Percentiles rank a stretch among this genome's conserved stretches.
Conservation (phyloP, 331 rosid genomes). For the Acacia concinna region DNA sequence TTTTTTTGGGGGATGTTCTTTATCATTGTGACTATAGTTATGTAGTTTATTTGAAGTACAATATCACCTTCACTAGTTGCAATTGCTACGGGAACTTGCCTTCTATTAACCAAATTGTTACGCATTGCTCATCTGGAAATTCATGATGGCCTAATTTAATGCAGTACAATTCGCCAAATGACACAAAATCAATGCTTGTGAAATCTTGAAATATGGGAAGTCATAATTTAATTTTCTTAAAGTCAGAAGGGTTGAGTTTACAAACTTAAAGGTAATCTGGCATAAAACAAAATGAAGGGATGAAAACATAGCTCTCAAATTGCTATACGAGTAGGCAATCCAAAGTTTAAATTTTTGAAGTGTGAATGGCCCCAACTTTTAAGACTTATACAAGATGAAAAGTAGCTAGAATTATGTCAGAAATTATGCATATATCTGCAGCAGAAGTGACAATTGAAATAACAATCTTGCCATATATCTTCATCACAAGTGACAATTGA, state of each 20-base stretch:
- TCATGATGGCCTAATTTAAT: background rate
- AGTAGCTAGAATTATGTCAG: background rate
- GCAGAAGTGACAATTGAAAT: background rate
- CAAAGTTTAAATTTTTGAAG: background rate
- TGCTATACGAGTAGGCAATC: background rate
- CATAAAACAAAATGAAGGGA: background rate
- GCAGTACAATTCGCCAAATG: background rate
- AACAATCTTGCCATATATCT: background rate
- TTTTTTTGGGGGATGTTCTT: background rate
- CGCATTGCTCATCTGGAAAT: background rate
- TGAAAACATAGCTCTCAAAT: background rate
- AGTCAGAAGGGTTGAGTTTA: background rate
- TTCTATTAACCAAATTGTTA: background rate
- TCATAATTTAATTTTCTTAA: background rate
- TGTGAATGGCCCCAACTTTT: background rate
- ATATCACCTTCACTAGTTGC: background rate
- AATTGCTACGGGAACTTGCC: background rate
- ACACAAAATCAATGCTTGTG: background rate
- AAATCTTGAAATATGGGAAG: background rate
- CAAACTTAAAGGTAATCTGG: background rate
- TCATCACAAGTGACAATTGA: background rate
- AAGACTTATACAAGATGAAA: background rate
- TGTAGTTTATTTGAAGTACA: background rate
- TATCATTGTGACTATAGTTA: background rate
- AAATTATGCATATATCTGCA: background rate